Percentiles rank a stretch among this genome's conserved stretches.
These are phyloP conservation scores for Kluyveromyces nonfermentans DNA, from an alignment of 805 yeast species.

Conservation along the genomic window DNA sequence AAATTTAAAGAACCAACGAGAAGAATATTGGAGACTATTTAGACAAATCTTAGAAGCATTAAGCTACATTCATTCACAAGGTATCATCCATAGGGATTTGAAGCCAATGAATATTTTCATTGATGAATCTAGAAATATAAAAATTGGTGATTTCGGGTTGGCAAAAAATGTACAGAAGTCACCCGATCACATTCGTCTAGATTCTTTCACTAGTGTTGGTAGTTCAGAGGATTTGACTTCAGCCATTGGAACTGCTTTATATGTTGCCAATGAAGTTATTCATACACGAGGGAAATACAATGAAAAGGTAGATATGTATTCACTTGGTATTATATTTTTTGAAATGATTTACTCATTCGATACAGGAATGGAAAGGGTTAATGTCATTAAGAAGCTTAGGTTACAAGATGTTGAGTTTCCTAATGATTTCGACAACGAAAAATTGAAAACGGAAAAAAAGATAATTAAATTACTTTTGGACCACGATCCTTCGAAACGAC, in stretches of 20 bases:
- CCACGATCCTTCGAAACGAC: conserved; percentile 72
- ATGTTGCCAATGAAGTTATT: conserved; percentile 84
- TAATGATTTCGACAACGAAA: conserved; percentile 44
- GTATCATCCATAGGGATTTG: conserved; percentile 89
- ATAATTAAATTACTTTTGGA: conserved; percentile 60
- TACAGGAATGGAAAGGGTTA: conserved; percentile 93
- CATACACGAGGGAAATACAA: conserved; percentile 68
- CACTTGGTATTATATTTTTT: conserved; percentile 88
- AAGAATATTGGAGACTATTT: conserved; percentile 83
- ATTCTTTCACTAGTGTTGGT: conserved; percentile 21
- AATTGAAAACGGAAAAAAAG: conserved; percentile 49
- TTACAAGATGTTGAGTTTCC: conserved; percentile 59
- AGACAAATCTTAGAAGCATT: conserved; percentile 85
- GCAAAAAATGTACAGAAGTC: conserved; percentile 77
- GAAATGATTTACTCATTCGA: conserved; percentile 81
- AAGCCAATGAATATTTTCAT: conserved; percentile 95
- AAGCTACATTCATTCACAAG: conserved; percentile 83
- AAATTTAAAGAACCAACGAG: conserved; percentile 58
- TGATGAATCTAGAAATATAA: conserved; percentile 79
- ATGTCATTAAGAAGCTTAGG: conserved; percentile 58
- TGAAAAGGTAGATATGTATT: conserved; percentile 92
- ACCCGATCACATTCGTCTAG: conserved; percentile 25
- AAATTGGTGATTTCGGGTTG: conserved; percentile 94
- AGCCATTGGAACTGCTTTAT: conserved; percentile 87
- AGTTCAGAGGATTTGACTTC: conserved; percentile 71